Evolutionary conservation across 352 stramenopile genomes (phyloP).

Genomic region (Nannochloropsis limnetica): DNA sequence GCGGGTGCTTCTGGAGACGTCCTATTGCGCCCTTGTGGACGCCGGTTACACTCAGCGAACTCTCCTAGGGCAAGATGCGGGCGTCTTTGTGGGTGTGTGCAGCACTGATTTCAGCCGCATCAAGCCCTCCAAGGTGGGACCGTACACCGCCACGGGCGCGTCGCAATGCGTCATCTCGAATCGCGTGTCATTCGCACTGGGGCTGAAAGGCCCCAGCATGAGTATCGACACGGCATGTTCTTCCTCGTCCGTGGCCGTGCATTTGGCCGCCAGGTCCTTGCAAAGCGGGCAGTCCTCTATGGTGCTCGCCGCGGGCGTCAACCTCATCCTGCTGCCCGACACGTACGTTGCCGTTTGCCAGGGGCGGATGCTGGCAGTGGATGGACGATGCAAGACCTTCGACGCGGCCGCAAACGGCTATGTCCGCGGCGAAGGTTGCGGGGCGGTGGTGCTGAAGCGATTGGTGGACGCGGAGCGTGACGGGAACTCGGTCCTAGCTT

Average conservation of each 20-base stretch:
- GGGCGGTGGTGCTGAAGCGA: slow-evolving; percentile 50
- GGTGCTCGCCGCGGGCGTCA: slow-evolving; percentile 50
- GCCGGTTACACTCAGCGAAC: slow-evolving; percentile 37
- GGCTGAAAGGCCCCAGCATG: slow-evolving; percentile 53
- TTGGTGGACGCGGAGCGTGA: slow-evolving; percentile 35
- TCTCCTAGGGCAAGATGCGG: slow-evolving; percentile 44
- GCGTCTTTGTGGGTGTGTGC: slow-evolving; percentile 53
- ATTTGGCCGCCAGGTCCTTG: slow-evolving; percentile 45
- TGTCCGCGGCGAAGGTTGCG: slow-evolving; percentile 54
- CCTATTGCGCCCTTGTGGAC: slow-evolving; percentile 43
- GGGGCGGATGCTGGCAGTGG: slow-evolving; percentile 48
- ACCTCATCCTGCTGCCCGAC: slow-evolving; percentile 46
- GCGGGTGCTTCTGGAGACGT: slow-evolving; percentile 51
- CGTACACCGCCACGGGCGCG: slow-evolving; percentile 37
- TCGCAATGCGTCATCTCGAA: slow-evolving; percentile 48
- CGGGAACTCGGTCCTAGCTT: slow-evolving; percentile 39
- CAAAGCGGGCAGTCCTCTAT: slow-evolving; percentile 37
- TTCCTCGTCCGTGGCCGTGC: slow-evolving; percentile 55
- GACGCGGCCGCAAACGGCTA: slow-evolving; percentile 55
- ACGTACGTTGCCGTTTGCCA: slow-evolving; percentile 44
- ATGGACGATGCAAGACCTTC: slow-evolving; percentile 54
- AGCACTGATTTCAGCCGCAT: slow-evolving; percentile 46
- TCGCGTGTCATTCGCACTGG: slow-evolving; percentile 53
- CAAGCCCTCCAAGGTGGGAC: slow-evolving; percentile 9
- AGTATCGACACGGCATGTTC: slow-evolving; percentile 57